Base-by-base conservation (phyloP, 1,139 yeast genomes). In the Eremothecium sinecaudum region DNA sequence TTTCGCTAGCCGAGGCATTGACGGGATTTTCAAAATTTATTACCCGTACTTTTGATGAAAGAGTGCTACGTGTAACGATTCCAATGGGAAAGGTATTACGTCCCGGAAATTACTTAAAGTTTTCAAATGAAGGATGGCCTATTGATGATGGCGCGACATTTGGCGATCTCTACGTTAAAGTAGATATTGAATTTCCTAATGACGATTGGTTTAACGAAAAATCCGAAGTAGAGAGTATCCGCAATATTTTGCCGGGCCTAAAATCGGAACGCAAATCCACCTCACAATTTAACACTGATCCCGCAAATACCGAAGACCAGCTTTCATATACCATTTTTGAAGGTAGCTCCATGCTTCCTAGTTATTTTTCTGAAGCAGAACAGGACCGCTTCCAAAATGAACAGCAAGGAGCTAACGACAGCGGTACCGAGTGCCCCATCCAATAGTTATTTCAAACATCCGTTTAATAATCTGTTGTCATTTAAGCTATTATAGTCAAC, bases 111-210 rank as follows among this genome's bases (percentile, higher is more conserved):
- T 69, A 65, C 40, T 59, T 90, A 24, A 69, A 76, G 43, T 65
- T 90, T 13, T 59, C 67, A 24, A 73, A 74, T 28, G 96, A 87
- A 56, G 98, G 98, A 2, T 83, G 92, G 93, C 95, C 95, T 0
- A 50, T 71, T 4, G 62, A 63, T 38, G 59, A 60, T 15, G 53
- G 53, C 3, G 44, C 50, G 11, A 61, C 56, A 31, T 66, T 68
- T 32, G 97, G 97, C 17, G 86, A 84, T 54, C 60, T 90, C 47
- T 87, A 77, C 47, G 64, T 90, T 14, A 72, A 70, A 38, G 58
- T 84, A 16, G 74, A 74, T 16, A 74, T 90, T 35, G 83, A 76
- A 44, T 90, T 90, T 58, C 98, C 97, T 2, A 68, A 69, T 24
- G 92, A 83, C 55, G 71, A 75, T 47, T 82, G 93, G 93, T 75